Percentiles rank a stretch among this genome's conserved stretches.
phyloP scores from a whole-genome alignment of 148 eudicot species.

The Drosera capensis region DNA sequence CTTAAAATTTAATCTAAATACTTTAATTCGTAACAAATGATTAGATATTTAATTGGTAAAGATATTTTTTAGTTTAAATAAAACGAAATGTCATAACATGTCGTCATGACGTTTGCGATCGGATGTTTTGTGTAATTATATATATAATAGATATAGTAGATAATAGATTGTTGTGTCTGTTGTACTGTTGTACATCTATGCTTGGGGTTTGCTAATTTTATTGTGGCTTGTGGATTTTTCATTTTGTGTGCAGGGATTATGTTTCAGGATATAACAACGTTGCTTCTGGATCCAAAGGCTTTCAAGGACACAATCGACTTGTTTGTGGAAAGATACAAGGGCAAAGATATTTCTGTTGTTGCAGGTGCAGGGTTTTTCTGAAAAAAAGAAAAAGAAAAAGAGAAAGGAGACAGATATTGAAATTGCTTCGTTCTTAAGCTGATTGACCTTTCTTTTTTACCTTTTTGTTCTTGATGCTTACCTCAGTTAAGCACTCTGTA shows the following conservation, averaged over 20 bases:
- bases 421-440: neutral
- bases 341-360: conserved; percentile 56
- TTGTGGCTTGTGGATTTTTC: neutral
- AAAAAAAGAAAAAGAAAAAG: no score
- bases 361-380: conserved; percentile 45
- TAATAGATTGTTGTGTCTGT: no score
- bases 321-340: conserved; percentile 88
- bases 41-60: no score
- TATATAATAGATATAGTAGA: no score
- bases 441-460: neutral
- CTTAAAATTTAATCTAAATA: no score
- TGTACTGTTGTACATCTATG: neutral
- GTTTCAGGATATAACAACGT: conserved; percentile 94
- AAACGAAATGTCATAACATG: no score
- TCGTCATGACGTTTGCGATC: no score
- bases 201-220: neutral
- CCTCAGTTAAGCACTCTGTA: neutral
- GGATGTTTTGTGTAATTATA: no score
- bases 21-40: no score
- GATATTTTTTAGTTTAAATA: no score
- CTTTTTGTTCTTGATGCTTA: neutral
- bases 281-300: conserved; percentile 82
- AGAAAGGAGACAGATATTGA: no score
- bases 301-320: conserved; percentile 90
- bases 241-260: conserved; percentile 30